Percentiles rank a stretch among this genome's conserved stretches.
These are phyloP conservation scores for Podila clonocystis DNA, from an alignment of 192 early-diverging fungal species.

Conservation along the genomic window DNA sequence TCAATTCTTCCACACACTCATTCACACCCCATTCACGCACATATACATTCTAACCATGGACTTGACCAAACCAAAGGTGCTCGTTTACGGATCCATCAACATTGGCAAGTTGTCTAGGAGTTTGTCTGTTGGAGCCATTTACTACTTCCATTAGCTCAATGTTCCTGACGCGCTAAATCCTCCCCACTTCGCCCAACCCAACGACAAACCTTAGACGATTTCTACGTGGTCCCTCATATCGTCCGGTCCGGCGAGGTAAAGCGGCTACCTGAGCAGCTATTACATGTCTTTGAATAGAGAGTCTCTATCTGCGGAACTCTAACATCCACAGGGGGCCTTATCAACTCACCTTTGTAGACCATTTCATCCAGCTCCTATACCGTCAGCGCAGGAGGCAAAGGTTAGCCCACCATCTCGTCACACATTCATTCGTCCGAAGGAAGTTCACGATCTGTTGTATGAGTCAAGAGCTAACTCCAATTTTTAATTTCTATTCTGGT, in stretches of 20 bases:
- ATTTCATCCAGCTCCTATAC: conserved; percentile 57
- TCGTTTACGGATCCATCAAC: conserved; percentile 82
- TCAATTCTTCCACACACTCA: not conserved
- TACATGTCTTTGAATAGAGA: too few relatives aligned
- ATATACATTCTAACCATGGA: conserved; percentile 4
- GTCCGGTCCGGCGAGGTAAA: conserved; percentile 65
- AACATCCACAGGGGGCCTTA: too few relatives aligned
- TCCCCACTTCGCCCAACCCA: not conserved
- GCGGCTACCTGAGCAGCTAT: too few relatives aligned
- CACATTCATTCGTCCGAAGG: not conserved
- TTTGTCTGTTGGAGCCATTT: too few relatives aligned
- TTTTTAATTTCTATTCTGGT: not conserved
- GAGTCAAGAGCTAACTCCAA: not conserved
- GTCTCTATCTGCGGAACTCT: too few relatives aligned
- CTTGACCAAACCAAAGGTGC: conserved; percentile 48
- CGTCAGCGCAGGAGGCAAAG: conserved; percentile 78
- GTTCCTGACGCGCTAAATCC: not conserved
- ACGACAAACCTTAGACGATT: conserved; percentile 65
- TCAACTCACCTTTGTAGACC: conserved; percentile 16
- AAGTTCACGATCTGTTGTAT: not conserved
- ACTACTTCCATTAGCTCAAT: not conserved
- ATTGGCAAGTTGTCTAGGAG: conserved; percentile 54
- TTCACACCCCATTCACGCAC: not conserved
- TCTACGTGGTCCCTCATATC: conserved; percentile 79
- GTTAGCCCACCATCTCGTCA: conserved; percentile 22